Conservation (phyloP, 352 stramenopile species). For the Pythium sukuiense region DNA sequence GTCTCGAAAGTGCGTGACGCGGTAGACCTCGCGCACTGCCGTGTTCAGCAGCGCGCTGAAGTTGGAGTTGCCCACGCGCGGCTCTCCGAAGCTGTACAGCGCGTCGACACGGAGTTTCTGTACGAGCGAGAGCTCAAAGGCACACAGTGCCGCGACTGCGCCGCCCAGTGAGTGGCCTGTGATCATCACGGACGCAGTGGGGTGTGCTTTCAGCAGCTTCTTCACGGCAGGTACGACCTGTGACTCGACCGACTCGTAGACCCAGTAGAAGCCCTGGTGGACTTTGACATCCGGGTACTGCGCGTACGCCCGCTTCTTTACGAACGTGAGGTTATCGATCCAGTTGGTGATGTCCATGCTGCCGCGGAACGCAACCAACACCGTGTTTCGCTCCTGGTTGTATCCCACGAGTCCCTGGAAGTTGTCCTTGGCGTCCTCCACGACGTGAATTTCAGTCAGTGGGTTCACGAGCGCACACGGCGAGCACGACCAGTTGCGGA, state of each 20-base stretch:
- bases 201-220: conserved; percentile 36
- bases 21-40: conserved; percentile 59
- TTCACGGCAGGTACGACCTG: conserved; percentile 47
- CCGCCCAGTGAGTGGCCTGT: conserved; percentile 76
- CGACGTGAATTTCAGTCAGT: conserved; percentile 47
- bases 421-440: conserved; percentile 69
- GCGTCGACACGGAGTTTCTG: conserved; percentile 52
- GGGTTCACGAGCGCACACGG: conserved; percentile 62
- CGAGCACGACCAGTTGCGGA: conserved; percentile 74
- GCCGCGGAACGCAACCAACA: conserved; percentile 79
- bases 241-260: conserved; percentile 58
- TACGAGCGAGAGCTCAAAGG: conserved; percentile 70
- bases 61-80: conserved; percentile 65
- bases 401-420: conserved; percentile 84
- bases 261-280: conserved; percentile 83
- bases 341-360: conserved; percentile 85
- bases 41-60: conserved; percentile 62
- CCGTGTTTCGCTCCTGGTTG: conserved; percentile 43
- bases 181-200: conserved; percentile 52
- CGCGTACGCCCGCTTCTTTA: conserved; percentile 67
- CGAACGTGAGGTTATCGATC: conserved; percentile 84
- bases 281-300: conserved; percentile 62
- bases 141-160: conserved; percentile 68
- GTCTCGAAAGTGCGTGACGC: conserved; percentile 79
- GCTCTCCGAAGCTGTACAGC: conserved; percentile 80